These are phyloP conservation scores for Austroboletus sp. DNA, from an alignment of 1,284 basidiomycete species.

Conservation along the genomic window DNA sequence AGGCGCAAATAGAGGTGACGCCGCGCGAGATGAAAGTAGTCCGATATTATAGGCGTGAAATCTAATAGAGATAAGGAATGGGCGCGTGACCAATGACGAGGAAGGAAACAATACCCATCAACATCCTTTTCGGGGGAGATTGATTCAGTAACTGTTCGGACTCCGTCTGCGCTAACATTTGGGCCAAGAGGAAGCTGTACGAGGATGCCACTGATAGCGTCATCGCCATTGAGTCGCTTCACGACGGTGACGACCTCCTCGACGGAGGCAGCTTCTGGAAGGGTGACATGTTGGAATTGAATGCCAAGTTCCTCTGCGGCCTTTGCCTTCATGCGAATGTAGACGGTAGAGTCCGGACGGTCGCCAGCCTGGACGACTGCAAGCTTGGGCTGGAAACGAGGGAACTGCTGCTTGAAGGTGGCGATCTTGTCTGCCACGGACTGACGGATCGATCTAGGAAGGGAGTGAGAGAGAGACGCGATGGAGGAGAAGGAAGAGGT, in stretches of 20 bases:
- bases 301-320: slow-evolving; percentile 95
- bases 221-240: slow-evolving; percentile 78
- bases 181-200: slow-evolving; percentile 95
- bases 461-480: slow-evolving; percentile 10
- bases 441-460: slow-evolving; percentile 67
- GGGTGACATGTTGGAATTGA: slow-evolving; percentile 72
- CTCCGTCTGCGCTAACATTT: slow-evolving; percentile 78
- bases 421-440: slow-evolving; percentile 64
- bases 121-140: slow-evolving; percentile 93
- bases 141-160: slow-evolving; percentile 90
- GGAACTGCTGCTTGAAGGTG: slow-evolving; percentile 54
- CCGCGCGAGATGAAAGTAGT: slow-evolving; percentile 85
- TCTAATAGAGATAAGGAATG: slow-evolving; percentile 34
- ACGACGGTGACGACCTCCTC: slow-evolving; percentile 77
- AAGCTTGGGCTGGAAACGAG: slow-evolving; percentile 84
- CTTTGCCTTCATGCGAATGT: slow-evolving; percentile 97
- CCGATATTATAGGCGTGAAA: slow-evolving; percentile 99
- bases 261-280: slow-evolving; percentile 69
- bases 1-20: slow-evolving; percentile 85
- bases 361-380: slow-evolving; percentile 93
- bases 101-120: slow-evolving; percentile 65
- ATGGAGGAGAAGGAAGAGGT: slow-evolving; percentile 22
- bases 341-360: slow-evolving; percentile 84
- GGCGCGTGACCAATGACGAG: slow-evolving; percentile 6
- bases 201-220: slow-evolving; percentile 80